These are phyloP conservation scores for Blastocystis sp. DNA, from an alignment of 352 stramenopile genomes.

Conservation along the genomic window DNA sequence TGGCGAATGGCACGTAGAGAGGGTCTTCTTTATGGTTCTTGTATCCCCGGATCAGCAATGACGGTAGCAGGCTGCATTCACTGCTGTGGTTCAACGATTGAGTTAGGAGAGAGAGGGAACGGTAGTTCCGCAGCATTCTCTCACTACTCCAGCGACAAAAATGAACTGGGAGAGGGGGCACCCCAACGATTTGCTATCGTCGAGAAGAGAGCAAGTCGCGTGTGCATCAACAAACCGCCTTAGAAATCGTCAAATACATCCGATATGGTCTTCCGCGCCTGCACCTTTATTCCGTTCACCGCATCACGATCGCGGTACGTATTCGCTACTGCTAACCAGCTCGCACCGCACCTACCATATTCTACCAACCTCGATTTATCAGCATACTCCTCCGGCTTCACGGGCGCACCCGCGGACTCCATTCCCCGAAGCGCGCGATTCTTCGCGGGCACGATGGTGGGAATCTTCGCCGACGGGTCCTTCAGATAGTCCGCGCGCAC, in stretches of 20 bases:
- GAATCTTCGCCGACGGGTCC: constrained; percentile 37
- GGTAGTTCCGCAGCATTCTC: background rate
- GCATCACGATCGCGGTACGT: constrained; percentile 36
- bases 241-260: constrained; percentile 69
- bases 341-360: constrained; percentile 24
- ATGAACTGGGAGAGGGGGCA: too few species aligned
- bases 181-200: too few species aligned
- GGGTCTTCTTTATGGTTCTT: constrained; percentile 70
- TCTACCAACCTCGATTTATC: constrained; percentile 18
- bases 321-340: constrained; percentile 31
- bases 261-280: background rate
- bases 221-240: constrained; percentile 58
- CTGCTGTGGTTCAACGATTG: background rate
- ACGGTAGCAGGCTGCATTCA: background rate
- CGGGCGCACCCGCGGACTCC: background rate
- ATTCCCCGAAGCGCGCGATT: background rate
- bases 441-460: constrained; percentile 38
- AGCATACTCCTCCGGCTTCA: constrained; percentile 35
- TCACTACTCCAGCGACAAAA: background rate
- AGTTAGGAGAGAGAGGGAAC: background rate
- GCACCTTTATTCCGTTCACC: constrained; percentile 13
- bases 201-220: too few species aligned
- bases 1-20: constrained; percentile 65
- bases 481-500: constrained; percentile 45
- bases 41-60: constrained; percentile 23